phyloP scores from a whole-genome alignment of 108 stramenopile species.

The Skeletonema menzelii region DNA sequence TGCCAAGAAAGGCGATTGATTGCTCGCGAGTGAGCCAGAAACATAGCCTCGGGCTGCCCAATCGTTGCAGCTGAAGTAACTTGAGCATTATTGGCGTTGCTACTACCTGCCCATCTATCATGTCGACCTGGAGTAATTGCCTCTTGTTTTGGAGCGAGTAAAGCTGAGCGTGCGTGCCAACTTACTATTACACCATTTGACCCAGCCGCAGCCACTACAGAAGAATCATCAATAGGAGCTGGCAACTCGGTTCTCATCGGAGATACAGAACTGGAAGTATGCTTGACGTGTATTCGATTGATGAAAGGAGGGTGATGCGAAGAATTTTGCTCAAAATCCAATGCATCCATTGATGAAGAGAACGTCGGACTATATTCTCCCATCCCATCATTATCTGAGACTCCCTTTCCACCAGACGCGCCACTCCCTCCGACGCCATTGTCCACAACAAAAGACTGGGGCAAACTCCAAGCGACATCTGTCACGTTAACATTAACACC shows the following conservation, averaged over 20 bases:
- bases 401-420: constrained; percentile 5
- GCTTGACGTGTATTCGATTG: constrained; percentile 11
- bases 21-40: constrained; percentile 73
- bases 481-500: constrained; percentile 64
- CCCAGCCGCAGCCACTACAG: constrained; percentile 75
- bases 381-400: background rate
- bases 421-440: constrained; percentile 7
- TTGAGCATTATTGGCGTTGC: background rate
- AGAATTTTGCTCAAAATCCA: constrained; percentile 22
- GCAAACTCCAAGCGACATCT: constrained; percentile 83
- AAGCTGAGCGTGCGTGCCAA: constrained; percentile 56
- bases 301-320: constrained; percentile 41
- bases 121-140: constrained; percentile 1
- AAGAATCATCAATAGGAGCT: constrained; percentile 38
- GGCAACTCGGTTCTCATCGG: background rate
- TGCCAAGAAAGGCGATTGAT: constrained; percentile 85
- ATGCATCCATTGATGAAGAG: constrained; percentile 3
- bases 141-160: constrained; percentile 22
- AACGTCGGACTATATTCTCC: constrained; percentile 14
- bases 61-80: constrained; percentile 46
- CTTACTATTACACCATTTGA: constrained; percentile 84
- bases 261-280: background rate
- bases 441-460: constrained; percentile 38
- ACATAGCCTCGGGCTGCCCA: constrained; percentile 75
- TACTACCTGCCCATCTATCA: constrained; percentile 22